Base-by-base conservation (phyloP, 2,329 filamentous ascomycete genomes). In the Nemania diffusa region DNA sequence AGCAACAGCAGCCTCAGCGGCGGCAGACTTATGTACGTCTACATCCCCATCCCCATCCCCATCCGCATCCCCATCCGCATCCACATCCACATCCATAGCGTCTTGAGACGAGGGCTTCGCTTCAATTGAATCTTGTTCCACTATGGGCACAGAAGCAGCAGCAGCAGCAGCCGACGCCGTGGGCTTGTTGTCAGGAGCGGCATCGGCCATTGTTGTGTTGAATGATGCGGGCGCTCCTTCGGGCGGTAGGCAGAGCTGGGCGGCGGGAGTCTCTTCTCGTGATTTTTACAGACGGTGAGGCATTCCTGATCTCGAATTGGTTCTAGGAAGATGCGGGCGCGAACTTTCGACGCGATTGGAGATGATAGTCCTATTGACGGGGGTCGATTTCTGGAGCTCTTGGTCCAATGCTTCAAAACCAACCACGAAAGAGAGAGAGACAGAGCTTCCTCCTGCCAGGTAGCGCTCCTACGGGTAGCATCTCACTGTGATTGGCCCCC, bases 81-180 rank as follows among this genome's bases (percentile, higher is more conserved):
- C 32, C 7, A 48, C 55, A n/a, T 71, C 67, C 11, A 68, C 50
- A 17, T 71, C 67, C 34, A 68, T 67, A 17, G 64, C 69, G 42
- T 67, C 62, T 32, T 64, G 62, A n/a, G 62, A 24, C 9, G 67
- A 64, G 2, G 68, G 71, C 71, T 81, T 83, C 17, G 83, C 84
- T 73, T 86, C 83, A 70, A 85, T 84, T 32, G 84, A 84, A 69
- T 85, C 83, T 76, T 81, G 83, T 40, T 59, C 59, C 32, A 24
- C 27, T 1, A 22, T n/a, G 5, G 61, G 22, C 22, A 27, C 34
- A n/a, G 27, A 34, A 34, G 34, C 57, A 29, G 20, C 50, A 11
- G 50, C 8, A 32, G 56, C 42, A 34, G 57, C 13, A 11, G 26
- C 32, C 1, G 46, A 24, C 15, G 26, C 60, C n/a, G n/a, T 50